Conservation (phyloP, 352 stramenopile genomes). For the Globisporangium barbulae region DNA sequence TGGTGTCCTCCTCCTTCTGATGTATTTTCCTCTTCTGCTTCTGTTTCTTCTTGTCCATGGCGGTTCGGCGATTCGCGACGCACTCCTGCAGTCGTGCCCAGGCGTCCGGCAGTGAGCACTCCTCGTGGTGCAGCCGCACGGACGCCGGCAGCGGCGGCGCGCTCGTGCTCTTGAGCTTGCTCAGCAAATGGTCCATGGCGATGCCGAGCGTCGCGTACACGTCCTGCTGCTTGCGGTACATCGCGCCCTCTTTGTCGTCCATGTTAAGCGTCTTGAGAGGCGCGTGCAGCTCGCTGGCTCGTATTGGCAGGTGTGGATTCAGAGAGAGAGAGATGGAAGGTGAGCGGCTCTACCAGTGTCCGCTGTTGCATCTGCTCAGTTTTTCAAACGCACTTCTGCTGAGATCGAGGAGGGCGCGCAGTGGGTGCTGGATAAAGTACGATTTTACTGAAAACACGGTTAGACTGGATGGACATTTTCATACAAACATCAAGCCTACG, state of each 20-base stretch:
- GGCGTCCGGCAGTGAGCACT: constrained; percentile 11
- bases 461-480: neutral
- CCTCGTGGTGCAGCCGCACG: constrained; percentile 9
- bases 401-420: neutral
- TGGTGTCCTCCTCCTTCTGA: constrained; percentile 4
- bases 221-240: constrained; percentile 15
- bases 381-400: neutral
- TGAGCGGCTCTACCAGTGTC: neutral
- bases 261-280: neutral
- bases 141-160: constrained; percentile 19
- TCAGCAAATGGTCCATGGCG: constrained; percentile 49
- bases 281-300: neutral
- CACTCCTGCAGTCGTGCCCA: constrained; percentile 22
- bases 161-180: constrained; percentile 24
- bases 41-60: constrained; percentile 25
- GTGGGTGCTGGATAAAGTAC: neutral
- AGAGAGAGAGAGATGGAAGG: neutral
- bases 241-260: constrained; percentile 13
- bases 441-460: neutral
- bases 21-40: constrained; percentile 19
- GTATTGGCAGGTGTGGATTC: neutral
- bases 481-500: neutral
- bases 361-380: neutral
- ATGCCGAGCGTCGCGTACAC: constrained; percentile 42
- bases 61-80: constrained; percentile 20